Evolutionary conservation across 164 flowering plant genomes (phyloP), one percentile per base, ranked within the genome.

Genomic region (Stephania cephalantha): DNA sequence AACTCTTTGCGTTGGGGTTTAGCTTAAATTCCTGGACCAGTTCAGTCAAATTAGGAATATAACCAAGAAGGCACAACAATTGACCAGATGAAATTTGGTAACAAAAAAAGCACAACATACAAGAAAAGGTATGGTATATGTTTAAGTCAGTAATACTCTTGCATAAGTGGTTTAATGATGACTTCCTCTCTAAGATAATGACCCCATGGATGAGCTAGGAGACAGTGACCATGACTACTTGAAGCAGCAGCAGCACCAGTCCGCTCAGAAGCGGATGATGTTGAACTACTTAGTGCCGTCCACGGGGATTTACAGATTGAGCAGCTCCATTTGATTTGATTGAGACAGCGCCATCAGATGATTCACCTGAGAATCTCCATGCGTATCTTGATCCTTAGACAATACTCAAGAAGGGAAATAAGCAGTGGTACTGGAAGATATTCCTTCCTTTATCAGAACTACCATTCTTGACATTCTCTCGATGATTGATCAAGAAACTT

Each of bases 1-100:
- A 93, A 81, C 97, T 92, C 89, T 91, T 93, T 29, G 98, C 99
- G 83, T 96, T 91, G 1, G 99, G 97, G 78, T 96, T 96, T 70
- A 93, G 84, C 77, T 86, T 96, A 79, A 96, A 93, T 84, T 96
- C 99, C 99, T 96, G 89, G 17, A 80, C 18, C 68, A 71, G 68
- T 11, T 74, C 61, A 9, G 50, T 42, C 17, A 78, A 74, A 69
- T 46, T 13, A 30, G n/a, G 12, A 53, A 44, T 20, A 69, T 18
- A 22, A 9, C 5, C 17, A 5, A 15, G 73, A 31, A 73, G 64
- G 70, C 18, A 42, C 6, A 9, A 46, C 46, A 52, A 78, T 31
- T 31, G 18, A 67, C 18, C 30, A 76, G 67, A 52, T 52, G 31
- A 71, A 4, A 70, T 15, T 10, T 52, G 73, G 42, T 31, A n/a